These are phyloP conservation scores for Mycena pura DNA, from an alignment of 768 basidiomycete species.

Conservation along the genomic window DNA sequence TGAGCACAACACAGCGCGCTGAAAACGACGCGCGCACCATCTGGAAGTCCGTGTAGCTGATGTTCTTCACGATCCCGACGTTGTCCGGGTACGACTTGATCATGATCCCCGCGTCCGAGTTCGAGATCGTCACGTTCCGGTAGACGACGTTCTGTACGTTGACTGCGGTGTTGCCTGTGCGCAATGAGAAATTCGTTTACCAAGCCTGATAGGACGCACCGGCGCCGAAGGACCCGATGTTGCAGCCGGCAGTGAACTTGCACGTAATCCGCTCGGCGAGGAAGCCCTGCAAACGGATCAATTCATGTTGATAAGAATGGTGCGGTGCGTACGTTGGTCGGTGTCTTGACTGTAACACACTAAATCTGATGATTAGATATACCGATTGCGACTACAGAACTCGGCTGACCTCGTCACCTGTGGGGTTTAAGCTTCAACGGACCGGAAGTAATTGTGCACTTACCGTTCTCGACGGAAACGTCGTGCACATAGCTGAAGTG, in stretches of 20 bases:
- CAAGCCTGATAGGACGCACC: background rate
- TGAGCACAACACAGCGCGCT: background rate
- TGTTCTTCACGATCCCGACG: slow-evolving; percentile 28
- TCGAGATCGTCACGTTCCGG: slow-evolving; percentile 28
- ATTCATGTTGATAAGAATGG: no score
- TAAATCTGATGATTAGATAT: slow-evolving; percentile 4
- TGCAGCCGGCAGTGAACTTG: slow-evolving; percentile 31
- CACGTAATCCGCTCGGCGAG: slow-evolving; percentile 27
- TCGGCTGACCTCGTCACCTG: slow-evolving; percentile 14
- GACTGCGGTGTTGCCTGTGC: slow-evolving; percentile 20
- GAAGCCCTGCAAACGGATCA: slow-evolving; percentile 16
- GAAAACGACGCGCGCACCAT: background rate
- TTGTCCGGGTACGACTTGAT: slow-evolving; percentile 33
- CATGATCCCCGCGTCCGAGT: slow-evolving; percentile 32
- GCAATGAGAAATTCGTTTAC: background rate
- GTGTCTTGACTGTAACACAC: slow-evolving; percentile 42
- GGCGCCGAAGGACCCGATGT: slow-evolving; percentile 32
- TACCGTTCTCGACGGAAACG: slow-evolving; percentile 39
- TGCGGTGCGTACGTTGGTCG: slow-evolving; percentile 29
- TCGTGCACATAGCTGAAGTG: slow-evolving; percentile 38
- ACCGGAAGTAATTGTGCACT: background rate
- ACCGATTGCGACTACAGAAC: background rate
- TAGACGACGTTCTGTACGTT: slow-evolving; percentile 32
- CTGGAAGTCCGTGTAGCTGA: slow-evolving; percentile 26
- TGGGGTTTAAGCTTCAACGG: background rate